Conservation (phyloP, 352 stramenopile genomes). For the Halophytophthora polymorphica region DNA sequence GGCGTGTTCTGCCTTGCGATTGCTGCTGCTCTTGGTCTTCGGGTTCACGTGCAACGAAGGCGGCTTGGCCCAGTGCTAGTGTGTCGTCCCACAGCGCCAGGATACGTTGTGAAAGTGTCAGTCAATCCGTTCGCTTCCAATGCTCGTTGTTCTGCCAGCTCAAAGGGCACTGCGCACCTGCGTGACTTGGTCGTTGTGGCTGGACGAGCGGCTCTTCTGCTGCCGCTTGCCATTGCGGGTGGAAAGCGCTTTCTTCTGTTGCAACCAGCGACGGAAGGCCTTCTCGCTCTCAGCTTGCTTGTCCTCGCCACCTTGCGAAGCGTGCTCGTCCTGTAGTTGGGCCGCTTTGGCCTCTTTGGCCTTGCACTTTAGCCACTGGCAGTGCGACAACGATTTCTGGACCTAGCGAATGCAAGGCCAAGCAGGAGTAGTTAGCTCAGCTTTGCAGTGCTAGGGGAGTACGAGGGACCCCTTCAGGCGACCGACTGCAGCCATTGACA, state of each 20-base stretch:
- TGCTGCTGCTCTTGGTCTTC: constrained; percentile 15
- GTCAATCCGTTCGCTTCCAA: too few relatives aligned
- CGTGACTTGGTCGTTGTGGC: constrained; percentile 1
- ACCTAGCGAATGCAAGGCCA: too few relatives aligned
- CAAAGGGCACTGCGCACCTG: constrained; percentile 1
- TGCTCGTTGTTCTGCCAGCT: too few relatives aligned
- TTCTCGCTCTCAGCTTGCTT: constrained; percentile 27
- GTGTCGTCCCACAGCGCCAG: constrained; percentile 1
- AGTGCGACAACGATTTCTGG: constrained; percentile 39
- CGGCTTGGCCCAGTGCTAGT: constrained; percentile 28
- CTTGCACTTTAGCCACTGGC: constrained; percentile 44
- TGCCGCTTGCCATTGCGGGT: constrained; percentile 18
- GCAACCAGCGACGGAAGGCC: constrained; percentile 40
- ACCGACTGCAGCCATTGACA: neutral
- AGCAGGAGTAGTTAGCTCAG: neutral
- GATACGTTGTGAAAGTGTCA: neutral
- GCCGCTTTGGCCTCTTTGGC: neutral
- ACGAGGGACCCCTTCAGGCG: neutral
- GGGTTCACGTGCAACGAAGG: constrained; percentile 56
- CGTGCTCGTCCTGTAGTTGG: neutral
- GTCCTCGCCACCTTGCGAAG: constrained; percentile 3
- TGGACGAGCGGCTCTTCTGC: constrained; percentile 4
- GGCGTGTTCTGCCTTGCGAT: constrained; percentile 12
- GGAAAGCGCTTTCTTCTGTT: constrained; percentile 28
- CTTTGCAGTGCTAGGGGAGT: constrained; percentile 6